phyloP scores from a whole-genome alignment of 2,329 filamentous ascomycete species.

The Alternaria sp. region DNA sequence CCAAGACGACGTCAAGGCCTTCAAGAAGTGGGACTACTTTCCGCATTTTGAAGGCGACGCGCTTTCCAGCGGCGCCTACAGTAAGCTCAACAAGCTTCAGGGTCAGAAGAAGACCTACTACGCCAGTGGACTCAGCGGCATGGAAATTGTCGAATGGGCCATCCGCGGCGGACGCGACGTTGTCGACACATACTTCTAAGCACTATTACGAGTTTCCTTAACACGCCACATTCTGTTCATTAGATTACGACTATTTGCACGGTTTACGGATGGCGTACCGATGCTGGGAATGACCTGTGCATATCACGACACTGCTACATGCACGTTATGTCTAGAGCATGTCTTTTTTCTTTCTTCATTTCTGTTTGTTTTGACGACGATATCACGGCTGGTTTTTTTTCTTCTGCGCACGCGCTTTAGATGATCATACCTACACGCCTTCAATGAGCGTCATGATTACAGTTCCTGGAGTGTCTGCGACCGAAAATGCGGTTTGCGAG shows the following conservation, averaged over 20 bases:
- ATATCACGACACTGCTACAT: background rate
- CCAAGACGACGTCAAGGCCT: conserved; percentile 42
- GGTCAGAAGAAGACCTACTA: conserved; percentile 51
- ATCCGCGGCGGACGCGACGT: conserved; percentile 48
- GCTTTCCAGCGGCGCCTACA: conserved; percentile 41
- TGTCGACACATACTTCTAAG: conserved; percentile 45
- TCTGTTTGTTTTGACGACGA: background rate
- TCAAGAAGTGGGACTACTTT: conserved; percentile 53
- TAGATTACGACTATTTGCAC: conserved; percentile 4
- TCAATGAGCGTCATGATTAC: conserved; percentile 43
- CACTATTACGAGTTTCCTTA: background rate
- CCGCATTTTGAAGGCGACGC: conserved; percentile 47
- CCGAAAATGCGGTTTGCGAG: background rate
- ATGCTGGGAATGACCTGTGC: background rate
- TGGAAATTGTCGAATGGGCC: conserved; percentile 53
- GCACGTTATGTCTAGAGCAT: background rate
- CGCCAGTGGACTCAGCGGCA: conserved; percentile 49
- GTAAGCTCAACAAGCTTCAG: conserved; percentile 46
- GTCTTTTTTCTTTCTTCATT: background rate
- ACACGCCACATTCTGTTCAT: background rate
- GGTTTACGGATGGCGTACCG: background rate
- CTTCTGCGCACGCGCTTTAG: conserved; percentile 5
- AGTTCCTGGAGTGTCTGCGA: conserved; percentile 10
- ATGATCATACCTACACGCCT: conserved; percentile 25
- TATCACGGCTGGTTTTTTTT: conserved; percentile 24